These are phyloP conservation scores for Scutellaria barbata DNA, from an alignment of 257 asterid genomes.

Conservation along the genomic window DNA sequence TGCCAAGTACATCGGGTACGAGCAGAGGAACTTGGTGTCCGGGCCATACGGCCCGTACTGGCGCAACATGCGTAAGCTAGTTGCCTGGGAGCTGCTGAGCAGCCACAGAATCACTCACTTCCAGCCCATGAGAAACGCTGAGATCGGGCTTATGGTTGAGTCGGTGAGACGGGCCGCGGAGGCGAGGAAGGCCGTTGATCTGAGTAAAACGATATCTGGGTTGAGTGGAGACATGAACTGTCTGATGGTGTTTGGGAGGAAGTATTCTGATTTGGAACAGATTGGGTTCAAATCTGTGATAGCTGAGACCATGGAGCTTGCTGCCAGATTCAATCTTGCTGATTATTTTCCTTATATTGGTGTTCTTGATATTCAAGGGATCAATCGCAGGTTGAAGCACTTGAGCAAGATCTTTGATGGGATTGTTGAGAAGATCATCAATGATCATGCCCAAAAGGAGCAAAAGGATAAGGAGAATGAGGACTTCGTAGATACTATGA, in stretches of 20 bases:
- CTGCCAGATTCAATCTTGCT: constrained; percentile 34
- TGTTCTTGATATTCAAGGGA: constrained; percentile 42
- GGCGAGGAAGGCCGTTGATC: constrained; percentile 18
- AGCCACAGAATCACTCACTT: constrained; percentile 22
- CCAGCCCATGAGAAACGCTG: constrained; percentile 37
- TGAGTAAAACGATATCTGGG: constrained; percentile 15
- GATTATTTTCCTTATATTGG: constrained; percentile 42
- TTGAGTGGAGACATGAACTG: constrained; percentile 38
- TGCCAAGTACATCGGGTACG: neutral
- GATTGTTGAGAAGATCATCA: constrained; percentile 40
- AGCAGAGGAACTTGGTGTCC: constrained; percentile 16
- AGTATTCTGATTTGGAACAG: constrained; percentile 33
- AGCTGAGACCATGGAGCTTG: constrained; percentile 3
- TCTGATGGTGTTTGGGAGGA: constrained; percentile 45
- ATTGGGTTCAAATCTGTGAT: constrained; percentile 35
- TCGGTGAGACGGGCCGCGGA: constrained; percentile 27
- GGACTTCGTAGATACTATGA: constrained; percentile 42
- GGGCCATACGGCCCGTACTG: constrained; percentile 41
- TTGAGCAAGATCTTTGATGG: constrained; percentile 32
- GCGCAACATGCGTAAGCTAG: constrained; percentile 41
- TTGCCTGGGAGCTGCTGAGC: constrained; percentile 40
- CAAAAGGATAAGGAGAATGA: neutral
- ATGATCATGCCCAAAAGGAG: constrained; percentile 36
- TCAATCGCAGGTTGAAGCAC: constrained; percentile 30
- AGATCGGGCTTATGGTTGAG: constrained; percentile 29